Conservation (phyloP, 495 filamentous ascomycete genomes). For the Xylaria nigripes region DNA sequence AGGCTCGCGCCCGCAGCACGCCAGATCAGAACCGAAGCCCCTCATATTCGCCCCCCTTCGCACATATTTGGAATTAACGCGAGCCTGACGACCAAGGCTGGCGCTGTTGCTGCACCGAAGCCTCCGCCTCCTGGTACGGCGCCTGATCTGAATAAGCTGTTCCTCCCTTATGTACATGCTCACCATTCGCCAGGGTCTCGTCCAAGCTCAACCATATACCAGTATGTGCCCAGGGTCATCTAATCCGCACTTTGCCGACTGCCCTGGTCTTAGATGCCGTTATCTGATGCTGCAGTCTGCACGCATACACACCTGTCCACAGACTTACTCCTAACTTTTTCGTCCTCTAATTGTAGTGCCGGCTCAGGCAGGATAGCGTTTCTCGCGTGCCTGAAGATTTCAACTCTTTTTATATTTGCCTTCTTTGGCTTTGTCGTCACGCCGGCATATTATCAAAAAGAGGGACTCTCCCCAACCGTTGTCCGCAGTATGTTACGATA, state of each 20-base stretch:
- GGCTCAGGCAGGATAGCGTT: constrained; percentile 59
- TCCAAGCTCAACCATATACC: not conserved
- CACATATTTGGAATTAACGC: constrained; percentile 11
- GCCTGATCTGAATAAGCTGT: not conserved
- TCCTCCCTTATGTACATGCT: not conserved
- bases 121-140: constrained; percentile 6
- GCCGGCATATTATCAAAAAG: constrained; percentile 47
- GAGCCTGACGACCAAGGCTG: constrained; percentile 6
- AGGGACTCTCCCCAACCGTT: constrained; percentile 25
- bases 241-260: too few species aligned
- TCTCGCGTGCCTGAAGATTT: constrained; percentile 58
- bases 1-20: not conserved
- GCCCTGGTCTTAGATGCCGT: not conserved
- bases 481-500: constrained; percentile 13
- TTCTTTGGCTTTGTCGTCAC: constrained; percentile 53
- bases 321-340: constrained; percentile 49
- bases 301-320: not conserved
- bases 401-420: constrained; percentile 60
- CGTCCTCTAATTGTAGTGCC: constrained; percentile 59
- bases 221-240: not conserved
- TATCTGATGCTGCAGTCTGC: not conserved
- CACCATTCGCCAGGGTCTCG: not conserved
- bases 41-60: not conserved
- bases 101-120: not conserved
- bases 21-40: not conserved